These are phyloP conservation scores for Macadamia integrifolia DNA, from an alignment of 164 flowering plant genomes.

Conservation along the genomic window DNA sequence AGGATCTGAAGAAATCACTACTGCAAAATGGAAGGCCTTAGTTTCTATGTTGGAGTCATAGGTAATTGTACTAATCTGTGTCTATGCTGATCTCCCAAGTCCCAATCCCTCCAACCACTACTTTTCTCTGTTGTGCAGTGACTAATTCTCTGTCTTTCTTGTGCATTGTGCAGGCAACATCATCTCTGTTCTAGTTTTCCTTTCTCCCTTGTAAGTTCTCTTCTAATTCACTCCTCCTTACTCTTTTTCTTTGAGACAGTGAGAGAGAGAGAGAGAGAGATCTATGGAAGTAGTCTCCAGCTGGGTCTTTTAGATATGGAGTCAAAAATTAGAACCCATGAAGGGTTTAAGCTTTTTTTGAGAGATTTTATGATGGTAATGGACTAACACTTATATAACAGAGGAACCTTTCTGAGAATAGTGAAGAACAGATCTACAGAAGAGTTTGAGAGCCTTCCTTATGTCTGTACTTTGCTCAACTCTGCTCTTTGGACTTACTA, in stretches of 20 bases:
- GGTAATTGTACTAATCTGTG: slow-evolving; percentile 10
- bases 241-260: neutral
- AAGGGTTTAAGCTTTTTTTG: too few relatives aligned
- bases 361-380: too few relatives aligned
- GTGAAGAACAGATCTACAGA: slow-evolving; percentile 38
- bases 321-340: too few relatives aligned
- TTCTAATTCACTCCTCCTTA: neutral
- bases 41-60: slow-evolving; percentile 22
- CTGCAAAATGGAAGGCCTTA: too few relatives aligned
- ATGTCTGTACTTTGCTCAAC: slow-evolving; percentile 38
- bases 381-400: slow-evolving; percentile 4
- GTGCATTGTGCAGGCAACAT: slow-evolving; percentile 53
- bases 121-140: neutral
- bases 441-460: slow-evolving; percentile 57
- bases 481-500: slow-evolving; percentile 49
- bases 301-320: too few relatives aligned
- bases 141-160: too few relatives aligned
- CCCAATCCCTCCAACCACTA: neutral
- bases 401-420: slow-evolving; percentile 44
- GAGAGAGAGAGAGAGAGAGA: too few relatives aligned
- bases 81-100: too few relatives aligned
- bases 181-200: slow-evolving; percentile 44
- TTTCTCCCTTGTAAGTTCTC: slow-evolving; percentile 48
- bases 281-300: too few relatives aligned
- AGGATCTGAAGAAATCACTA: too few relatives aligned